A percentile compares a stretch with the other conserved stretches of the same genome.
phyloP scores from a whole-genome alignment of 169 alveolate species.

The Ichthyophthirius multifiliis region DNA sequence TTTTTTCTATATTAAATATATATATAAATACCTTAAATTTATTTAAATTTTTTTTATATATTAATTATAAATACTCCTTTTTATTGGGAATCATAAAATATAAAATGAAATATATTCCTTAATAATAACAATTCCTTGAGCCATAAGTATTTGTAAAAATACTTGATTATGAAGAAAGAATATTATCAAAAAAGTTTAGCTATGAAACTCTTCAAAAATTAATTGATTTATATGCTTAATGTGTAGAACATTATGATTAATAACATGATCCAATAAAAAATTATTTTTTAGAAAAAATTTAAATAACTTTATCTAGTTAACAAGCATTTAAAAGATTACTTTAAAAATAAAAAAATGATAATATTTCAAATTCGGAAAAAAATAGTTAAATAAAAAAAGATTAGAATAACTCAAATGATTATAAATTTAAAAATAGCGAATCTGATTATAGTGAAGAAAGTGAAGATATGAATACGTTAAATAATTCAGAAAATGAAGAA shows the following conservation, averaged over 20 bases:
- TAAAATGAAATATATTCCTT: too few species aligned
- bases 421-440: not conserved
- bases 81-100: too few species aligned
- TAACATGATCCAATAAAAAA: not conserved
- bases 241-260: conserved; percentile 24
- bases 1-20: too few species aligned
- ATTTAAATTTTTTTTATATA: too few species aligned
- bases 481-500: not conserved
- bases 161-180: not conserved
- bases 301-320: not conserved
- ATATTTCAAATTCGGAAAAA: not conserved
- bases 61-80: too few species aligned
- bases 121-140: not conserved
- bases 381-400: not conserved
- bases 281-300: conserved; percentile 17
- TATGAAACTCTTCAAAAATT: not conserved
- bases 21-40: too few species aligned
- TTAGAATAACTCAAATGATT: not conserved
- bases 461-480: not conserved
- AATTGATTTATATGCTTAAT: not conserved
- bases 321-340: not conserved
- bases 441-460: not conserved
- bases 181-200: not conserved
- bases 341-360: not conserved
- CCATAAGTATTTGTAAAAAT: not conserved